phyloP scores from a whole-genome alignment of 2,329 filamentous ascomycete genomes.

The Cladosporium sp. region DNA sequence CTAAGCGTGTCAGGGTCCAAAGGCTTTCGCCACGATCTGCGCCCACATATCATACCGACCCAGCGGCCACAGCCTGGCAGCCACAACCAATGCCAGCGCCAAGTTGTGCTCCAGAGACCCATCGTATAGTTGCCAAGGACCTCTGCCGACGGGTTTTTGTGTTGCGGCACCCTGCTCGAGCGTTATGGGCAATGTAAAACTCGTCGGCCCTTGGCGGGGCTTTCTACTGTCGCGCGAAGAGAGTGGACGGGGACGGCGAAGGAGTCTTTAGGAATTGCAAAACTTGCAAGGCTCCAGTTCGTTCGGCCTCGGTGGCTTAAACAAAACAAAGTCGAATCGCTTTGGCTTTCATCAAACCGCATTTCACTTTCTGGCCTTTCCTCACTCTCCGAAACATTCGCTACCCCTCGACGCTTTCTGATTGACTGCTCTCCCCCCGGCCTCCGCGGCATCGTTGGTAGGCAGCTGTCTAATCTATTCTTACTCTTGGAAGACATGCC shows the following conservation, averaged over 20 bases:
- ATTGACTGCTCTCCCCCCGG: neutral
- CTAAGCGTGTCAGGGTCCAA: neutral
- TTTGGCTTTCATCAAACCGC: slow-evolving; percentile 1
- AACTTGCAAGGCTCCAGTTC: neutral
- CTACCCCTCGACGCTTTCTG: slow-evolving; percentile 1
- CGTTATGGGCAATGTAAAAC: slow-evolving; percentile 8
- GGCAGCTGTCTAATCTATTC: neutral
- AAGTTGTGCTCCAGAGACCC: slow-evolving; percentile 4
- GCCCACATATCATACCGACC: slow-evolving; percentile 3
- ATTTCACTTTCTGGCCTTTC: neutral
- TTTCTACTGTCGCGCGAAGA: slow-evolving; percentile 1
- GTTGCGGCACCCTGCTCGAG: slow-evolving; percentile 7
- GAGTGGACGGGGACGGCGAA: slow-evolving; percentile 3
- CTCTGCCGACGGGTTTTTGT: neutral
- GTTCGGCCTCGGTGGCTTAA: slow-evolving; percentile 6
- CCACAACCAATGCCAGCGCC: slow-evolving; percentile 11
- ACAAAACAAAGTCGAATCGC: slow-evolving; percentile 11
- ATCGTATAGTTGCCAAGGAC: slow-evolving; percentile 1
- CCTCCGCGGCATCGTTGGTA: slow-evolving; percentile 6
- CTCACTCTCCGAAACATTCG: neutral
- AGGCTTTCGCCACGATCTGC: slow-evolving; percentile 6
- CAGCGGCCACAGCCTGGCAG: neutral
- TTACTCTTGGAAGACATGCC: slow-evolving; percentile 21
- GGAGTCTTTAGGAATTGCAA: slow-evolving; percentile 8
- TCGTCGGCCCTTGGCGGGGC: slow-evolving; percentile 8